Base-by-base conservation (phyloP, 2,329 filamentous ascomycete genomes). In the Aspergillus sp. region DNA sequence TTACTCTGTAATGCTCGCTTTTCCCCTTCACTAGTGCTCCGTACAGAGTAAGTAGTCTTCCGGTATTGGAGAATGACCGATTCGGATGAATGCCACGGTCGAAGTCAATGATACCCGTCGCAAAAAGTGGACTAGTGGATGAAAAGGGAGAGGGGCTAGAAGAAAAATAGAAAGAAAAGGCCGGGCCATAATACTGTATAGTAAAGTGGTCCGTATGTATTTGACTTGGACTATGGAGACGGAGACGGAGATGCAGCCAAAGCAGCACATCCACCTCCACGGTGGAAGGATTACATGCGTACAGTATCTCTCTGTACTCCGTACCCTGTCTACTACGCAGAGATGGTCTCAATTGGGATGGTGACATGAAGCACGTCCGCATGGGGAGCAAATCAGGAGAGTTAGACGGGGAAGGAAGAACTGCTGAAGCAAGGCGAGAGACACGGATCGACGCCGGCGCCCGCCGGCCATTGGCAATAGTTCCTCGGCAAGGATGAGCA, bases 401-500 rank as follows among this genome's bases (percentile, higher is more conserved):
- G 47, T 22, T 27, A 42, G 49, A 35, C n/a, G 6, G 13, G 15
- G 15, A 17, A 22, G 19, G 17, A 39, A 39, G 37, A 39, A 19
- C 10, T 39, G 37, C 3, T 39, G 56, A 62, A 53, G 61, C 56
- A 65, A 65, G 60, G 63, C 56, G 51, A 54, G 47, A 58, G 51
- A 49, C 43, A 58, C 57, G 58, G 64, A 65, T 67, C 64, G 64
- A 66, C 64, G 60, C 58, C 56, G 62, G 61, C 49, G 57, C 58
- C 60, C 59, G 59, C 45, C 55, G 49, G 59, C 60, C 60, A 64
- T 63, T 64, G 59, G 57, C 64, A 66, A 66, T 66, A 67, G 64
- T 67, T 54, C 45, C 55, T 61, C 58, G 58, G 54, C 60, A 65
- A 53, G 57, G 56, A 60, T 56, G 55, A 44, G 46, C 27, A 44